These are phyloP conservation scores for Pythium scleroteichum DNA, from an alignment of 352 stramenopile species.

Conservation along the genomic window DNA sequence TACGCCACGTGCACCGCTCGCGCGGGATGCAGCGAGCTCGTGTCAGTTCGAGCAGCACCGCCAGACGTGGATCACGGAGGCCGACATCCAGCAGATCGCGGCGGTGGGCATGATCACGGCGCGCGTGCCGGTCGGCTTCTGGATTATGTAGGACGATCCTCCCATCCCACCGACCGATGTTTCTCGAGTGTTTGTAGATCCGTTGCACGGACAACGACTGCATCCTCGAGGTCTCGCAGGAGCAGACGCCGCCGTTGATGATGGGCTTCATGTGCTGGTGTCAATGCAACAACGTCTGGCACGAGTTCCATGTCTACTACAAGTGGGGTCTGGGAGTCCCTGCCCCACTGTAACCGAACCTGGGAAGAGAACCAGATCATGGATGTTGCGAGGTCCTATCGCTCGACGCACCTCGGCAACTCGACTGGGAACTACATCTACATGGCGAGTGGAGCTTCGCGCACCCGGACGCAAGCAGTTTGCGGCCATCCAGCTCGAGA, in stretches of 20 bases:
- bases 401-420: constrained; percentile 10
- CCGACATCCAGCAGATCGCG: constrained; percentile 25
- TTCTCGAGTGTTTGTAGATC: constrained; percentile 2
- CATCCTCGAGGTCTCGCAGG: constrained; percentile 19
- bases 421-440: constrained; percentile 38
- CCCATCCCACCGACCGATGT: background rate
- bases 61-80: constrained; percentile 23
- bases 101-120: constrained; percentile 1
- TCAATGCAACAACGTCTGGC: constrained; percentile 29
- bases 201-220: constrained; percentile 15
- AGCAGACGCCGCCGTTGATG: background rate
- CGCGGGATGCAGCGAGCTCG: background rate
- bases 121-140: constrained; percentile 27
- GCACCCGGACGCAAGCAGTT: constrained; percentile 31
- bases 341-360: too few relatives aligned
- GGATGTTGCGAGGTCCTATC: constrained; percentile 10
- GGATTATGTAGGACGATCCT: constrained; percentile 23
- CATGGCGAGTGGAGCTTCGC: constrained; percentile 57
- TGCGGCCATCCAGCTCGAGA: constrained; percentile 33
- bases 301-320: constrained; percentile 36
- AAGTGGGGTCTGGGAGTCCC: too few relatives aligned
- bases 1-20: background rate
- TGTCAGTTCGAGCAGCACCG: constrained; percentile 24
- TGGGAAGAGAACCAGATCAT: constrained; percentile 20
- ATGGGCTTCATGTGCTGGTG: constrained; percentile 25